Conservation (phyloP, 83 land plant species). For the Isoetes engelmannii region DNA sequence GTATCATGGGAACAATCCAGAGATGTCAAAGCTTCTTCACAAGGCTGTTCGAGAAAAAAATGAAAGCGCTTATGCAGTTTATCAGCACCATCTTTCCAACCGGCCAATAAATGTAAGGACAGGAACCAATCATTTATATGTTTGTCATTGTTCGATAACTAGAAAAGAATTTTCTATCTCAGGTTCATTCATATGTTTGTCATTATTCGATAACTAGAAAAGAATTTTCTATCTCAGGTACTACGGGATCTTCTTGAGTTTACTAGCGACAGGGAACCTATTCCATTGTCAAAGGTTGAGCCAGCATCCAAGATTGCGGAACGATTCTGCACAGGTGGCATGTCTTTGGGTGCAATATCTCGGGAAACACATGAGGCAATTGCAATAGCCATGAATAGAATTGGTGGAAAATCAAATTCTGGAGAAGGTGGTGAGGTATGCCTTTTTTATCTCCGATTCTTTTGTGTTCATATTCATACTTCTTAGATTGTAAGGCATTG, state of each 20-base stretch:
- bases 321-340: slow-evolving; percentile 97
- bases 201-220: not conserved
- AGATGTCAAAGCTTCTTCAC: slow-evolving; percentile 95
- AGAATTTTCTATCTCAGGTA: slow-evolving; percentile 40
- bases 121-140: not conserved
- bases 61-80: slow-evolving; percentile 84
- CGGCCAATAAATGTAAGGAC: slow-evolving; percentile 76
- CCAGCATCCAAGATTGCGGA: slow-evolving; percentile 68
- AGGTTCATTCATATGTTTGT: not conserved
- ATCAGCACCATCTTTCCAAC: slow-evolving; percentile 88
- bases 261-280: slow-evolving; percentile 70
- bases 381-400: slow-evolving; percentile 96
- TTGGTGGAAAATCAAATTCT: slow-evolving; percentile 97
- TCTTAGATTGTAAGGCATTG: not conserved
- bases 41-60: slow-evolving; percentile 92
- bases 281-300: slow-evolving; percentile 87
- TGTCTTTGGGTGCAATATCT: slow-evolving; percentile 99
- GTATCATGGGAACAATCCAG: slow-evolving; percentile 97
- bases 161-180: not conserved
- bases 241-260: slow-evolving; percentile 90
- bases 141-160: not conserved
- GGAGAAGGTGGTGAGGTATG: slow-evolving; percentile 99
- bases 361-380: slow-evolving; percentile 98
- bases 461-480: slow-evolving; percentile 4
- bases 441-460: not conserved